phyloP scores from a whole-genome alignment of 495 filamentous ascomycete species.

The Lasiosphaeris hirsuta region DNA sequence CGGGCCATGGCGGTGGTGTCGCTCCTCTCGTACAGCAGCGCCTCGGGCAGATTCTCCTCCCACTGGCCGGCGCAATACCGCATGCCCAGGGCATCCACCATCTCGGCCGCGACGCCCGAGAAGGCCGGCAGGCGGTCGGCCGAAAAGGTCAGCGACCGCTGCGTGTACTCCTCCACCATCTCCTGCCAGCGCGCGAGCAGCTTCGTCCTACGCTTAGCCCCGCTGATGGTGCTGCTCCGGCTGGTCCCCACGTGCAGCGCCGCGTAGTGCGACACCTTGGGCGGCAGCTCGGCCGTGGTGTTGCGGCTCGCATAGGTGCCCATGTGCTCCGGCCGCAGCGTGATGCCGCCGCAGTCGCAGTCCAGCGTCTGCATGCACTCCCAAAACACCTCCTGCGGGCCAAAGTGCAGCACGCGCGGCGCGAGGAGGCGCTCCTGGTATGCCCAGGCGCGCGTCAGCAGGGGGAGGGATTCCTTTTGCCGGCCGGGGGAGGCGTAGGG shows the following conservation, averaged over 20 bases:
- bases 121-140: conserved; percentile 26
- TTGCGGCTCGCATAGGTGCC: neutral
- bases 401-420: conserved; percentile 13
- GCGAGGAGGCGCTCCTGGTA: conserved; percentile 17
- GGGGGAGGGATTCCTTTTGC: neutral
- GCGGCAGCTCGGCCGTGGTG: neutral
- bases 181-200: conserved; percentile 21
- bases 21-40: conserved; percentile 11
- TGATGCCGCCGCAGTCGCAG: conserved; percentile 3
- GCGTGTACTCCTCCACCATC: conserved; percentile 26
- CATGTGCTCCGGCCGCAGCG: neutral
- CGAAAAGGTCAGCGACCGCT: conserved; percentile 16
- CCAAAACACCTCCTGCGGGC: neutral
- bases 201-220: neutral
- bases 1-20: neutral
- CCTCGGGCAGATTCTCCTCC: conserved; percentile 23
- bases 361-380: conserved; percentile 3
- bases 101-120: conserved; percentile 21
- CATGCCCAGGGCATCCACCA: conserved; percentile 14
- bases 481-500: neutral
- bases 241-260: neutral
- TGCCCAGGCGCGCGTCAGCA: conserved; percentile 8
- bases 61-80: conserved; percentile 24
- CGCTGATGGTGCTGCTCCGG: neutral
- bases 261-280: conserved; percentile 3